Base-by-base conservation (phyloP, 148 eudicot species). In the Fagopyrum esculentum region DNA sequence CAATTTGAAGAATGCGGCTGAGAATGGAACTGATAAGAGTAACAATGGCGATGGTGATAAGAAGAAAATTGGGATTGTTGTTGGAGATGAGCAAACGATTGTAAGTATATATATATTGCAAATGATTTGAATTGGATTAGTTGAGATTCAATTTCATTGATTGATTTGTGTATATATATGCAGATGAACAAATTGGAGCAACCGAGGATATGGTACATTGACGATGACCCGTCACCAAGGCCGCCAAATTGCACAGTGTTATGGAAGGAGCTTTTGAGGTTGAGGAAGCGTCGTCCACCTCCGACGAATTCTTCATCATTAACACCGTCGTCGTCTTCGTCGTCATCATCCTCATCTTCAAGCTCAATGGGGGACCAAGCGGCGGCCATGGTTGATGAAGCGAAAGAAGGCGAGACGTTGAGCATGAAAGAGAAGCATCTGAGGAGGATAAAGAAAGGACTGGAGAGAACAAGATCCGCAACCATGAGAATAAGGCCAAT, bases 181-280 rank as follows among this genome's bases (percentile, higher is more conserved):
- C 22, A 55, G 60, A 44, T 48, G 26, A 74, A 11, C 66, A 74
- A 46, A 30, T 6, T 43, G 49, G 55, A 64, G 44, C 71, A 22
- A 6, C 77, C 77, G 5, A 75, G 77, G 51, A 75, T 75, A 61
- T 89, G 93, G 93, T 87, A 82, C 78, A 72, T 83, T 35, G 92
- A 89, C 22, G 93, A 89, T 35, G 90, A 87, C 63, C 93, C 93
- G 29, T 89, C 93, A 26, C 93, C 93, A 8, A 82, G 93, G 76
- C 93, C 93, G 9, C 93, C 93, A 0, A 85, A 78, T 30, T 89
- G 93, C 74, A 85, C 93, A 11, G 90, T 89, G n/a, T 48, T 89
- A 15, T 89, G 93, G 93, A 89, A 89, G 75, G 93, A 89, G 74
- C 71, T 89, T 7, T 47, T 89, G 45, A 77, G 87, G 54, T 61